Evolutionary conservation across 176 grass and related monocot genomes (phyloP), one percentile per base, ranked within the genome.

Genomic region (Bothriochloa decipiens): DNA sequence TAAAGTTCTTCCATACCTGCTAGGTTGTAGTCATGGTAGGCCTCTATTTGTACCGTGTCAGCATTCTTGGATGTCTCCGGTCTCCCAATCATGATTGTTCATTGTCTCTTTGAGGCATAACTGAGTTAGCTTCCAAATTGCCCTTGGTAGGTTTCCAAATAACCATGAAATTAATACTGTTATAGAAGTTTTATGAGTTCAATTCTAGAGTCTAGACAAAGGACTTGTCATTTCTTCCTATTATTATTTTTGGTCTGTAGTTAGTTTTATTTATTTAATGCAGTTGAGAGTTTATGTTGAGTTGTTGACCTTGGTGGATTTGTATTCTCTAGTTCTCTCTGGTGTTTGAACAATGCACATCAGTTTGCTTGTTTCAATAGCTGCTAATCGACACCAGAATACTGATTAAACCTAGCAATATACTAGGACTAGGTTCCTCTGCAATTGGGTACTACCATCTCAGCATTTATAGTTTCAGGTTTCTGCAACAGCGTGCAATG

Each of bases 361-460:
- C 22, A 11, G 13, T 80, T 75, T 0, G 15, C n/a, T 71, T 22
- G 26, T 83, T 57, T 78, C 13, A 53, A 11, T 79, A 43, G 20
- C 26, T 84, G 60, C 33, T 58, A 65, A 33, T 26, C 1, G 11
- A 45, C 6, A 45, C n/a, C 25, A 70, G 25, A 83, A 64, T 63
- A 78, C 40, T 41, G 49, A 16, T 45, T 63, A 84, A 64, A 32
- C 81, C 36, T 66, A 43, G 42, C 63, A 39, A 65, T 83, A 17
- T 78, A 16, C 22, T 72, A 82, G 41, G 37, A 82, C 29, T 69
- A 41, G 52, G 70, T 20, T 55, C 49, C 62, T 62, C 52, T 41
- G 18, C 5, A 17, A 41, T 72, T 6, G 7, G 68, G 37, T 2
- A 18, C 68, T 12, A 12, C 68, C 4, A 4, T 45, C 69, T 72